Percentiles rank a stretch among this genome's conserved stretches.
phyloP scores from a whole-genome alignment of 306 rosid species.

The Cercis canadensis region DNA sequence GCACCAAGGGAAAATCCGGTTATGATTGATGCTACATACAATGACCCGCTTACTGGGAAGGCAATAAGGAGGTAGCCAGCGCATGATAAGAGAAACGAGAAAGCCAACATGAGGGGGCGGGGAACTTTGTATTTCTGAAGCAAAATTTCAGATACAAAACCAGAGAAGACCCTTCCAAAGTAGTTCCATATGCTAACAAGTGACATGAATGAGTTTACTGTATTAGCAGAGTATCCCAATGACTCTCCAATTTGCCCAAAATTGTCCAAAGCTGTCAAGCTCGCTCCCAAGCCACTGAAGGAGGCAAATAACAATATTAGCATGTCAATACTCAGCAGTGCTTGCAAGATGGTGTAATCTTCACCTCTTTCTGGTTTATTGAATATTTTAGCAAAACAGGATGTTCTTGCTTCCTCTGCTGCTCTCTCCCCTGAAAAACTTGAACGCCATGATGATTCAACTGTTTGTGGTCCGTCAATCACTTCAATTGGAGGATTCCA shows the following conservation, averaged over 20 bases:
- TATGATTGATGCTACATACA: constrained; percentile 54
- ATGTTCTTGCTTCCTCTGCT: not conserved
- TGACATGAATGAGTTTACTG: constrained; percentile 44
- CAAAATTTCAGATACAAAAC: constrained; percentile 53
- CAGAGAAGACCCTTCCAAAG: constrained; percentile 57
- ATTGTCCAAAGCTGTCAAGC: constrained; percentile 61
- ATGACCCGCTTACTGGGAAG: constrained; percentile 49
- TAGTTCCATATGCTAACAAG: constrained; percentile 62
- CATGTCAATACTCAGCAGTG: constrained; percentile 54
- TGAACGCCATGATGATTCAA: not conserved
- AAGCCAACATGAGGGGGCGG: constrained; percentile 49
- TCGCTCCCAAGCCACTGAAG: constrained; percentile 52
- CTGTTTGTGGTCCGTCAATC: constrained; percentile 1
- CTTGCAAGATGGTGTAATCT: constrained; percentile 59
- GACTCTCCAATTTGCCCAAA: constrained; percentile 48
- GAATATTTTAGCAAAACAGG: constrained; percentile 30
- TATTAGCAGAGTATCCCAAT: constrained; percentile 41
- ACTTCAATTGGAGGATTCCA: constrained; percentile 43
- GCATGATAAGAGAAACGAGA: constrained; percentile 48
- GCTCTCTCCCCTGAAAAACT: not conserved
- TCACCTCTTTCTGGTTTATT: constrained; percentile 51
- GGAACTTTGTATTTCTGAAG: constrained; percentile 47
- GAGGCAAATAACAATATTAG: constrained; percentile 47
- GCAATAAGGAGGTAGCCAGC: constrained; percentile 50
- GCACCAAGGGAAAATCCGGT: constrained; percentile 61